These are phyloP conservation scores for Bidens hawaiensis DNA, from an alignment of 140 eudicot species.

Conservation along the genomic window DNA sequence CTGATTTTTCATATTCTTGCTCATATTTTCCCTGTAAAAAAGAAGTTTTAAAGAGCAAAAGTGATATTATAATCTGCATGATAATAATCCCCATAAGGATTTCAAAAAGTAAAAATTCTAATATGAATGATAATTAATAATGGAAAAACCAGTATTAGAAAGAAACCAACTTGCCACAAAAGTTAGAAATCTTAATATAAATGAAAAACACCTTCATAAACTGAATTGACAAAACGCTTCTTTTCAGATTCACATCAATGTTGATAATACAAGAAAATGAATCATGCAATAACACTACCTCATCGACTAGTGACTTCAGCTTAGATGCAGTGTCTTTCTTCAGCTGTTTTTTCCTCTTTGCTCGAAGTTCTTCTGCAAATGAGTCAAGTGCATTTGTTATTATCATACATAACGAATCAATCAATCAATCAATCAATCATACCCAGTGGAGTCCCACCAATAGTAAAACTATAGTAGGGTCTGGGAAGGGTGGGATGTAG, in stretches of 20 bases:
- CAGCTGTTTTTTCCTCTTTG: constrained; percentile 86
- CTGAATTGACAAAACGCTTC: background rate
- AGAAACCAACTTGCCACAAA: background rate
- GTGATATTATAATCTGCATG: background rate
- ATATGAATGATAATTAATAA: background rate
- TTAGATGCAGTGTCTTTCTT: constrained; percentile 87
- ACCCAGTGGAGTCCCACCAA: no score
- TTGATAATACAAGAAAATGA: background rate
- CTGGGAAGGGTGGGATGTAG: no score
- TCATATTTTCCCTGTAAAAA: constrained; percentile 64
- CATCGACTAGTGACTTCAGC: constrained; percentile 80
- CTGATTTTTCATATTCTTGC: constrained; percentile 65
- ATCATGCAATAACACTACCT: constrained; percentile 39
- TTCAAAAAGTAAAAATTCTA: background rate
- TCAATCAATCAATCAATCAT: no score
- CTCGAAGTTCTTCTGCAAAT: constrained; percentile 78
- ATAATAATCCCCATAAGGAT: background rate
- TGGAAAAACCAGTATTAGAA: background rate
- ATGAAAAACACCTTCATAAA: background rate
- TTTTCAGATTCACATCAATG: background rate
- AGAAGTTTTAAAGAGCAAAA: constrained; percentile 3
- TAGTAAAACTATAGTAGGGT: no score
- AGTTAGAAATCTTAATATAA: background rate
- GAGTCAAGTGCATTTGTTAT: constrained; percentile 4
- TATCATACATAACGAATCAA: no score